phyloP scores from a whole-genome alignment of 1,284 basidiomycete genomes.

The Cryptococcus wingfieldii region DNA sequence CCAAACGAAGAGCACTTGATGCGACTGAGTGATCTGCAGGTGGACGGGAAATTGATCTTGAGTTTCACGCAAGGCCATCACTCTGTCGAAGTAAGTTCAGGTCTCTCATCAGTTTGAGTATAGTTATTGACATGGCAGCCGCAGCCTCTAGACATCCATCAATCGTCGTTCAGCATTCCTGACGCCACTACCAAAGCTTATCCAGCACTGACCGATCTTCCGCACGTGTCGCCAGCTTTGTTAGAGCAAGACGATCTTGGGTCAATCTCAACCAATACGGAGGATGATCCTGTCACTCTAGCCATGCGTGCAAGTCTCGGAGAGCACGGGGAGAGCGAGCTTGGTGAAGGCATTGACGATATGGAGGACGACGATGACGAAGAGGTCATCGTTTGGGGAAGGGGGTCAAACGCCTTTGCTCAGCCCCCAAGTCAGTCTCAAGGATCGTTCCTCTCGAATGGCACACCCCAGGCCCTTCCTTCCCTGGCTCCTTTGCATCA shows the following conservation, averaged over 20 bases:
- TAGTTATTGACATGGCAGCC: no score
- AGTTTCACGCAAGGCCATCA: constrained; percentile 21
- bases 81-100: no score
- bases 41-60: constrained; percentile 59
- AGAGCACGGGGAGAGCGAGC: constrained; percentile 44
- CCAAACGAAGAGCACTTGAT: constrained; percentile 94
- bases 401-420: neutral
- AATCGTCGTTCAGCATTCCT: neutral
- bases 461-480: no score
- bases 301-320: constrained; percentile 65
- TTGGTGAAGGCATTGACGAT: constrained; percentile 45
- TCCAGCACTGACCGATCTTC: neutral
- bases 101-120: no score
- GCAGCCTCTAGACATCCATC: no score
- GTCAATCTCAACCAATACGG: constrained; percentile 65
- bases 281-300: constrained; percentile 73
- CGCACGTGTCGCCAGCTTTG: neutral
- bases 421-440: neutral
- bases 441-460: neutral
- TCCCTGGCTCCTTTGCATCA: neutral
- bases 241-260: constrained; percentile 55
- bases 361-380: constrained; percentile 29
- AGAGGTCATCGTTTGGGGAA: constrained; percentile 26
- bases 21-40: constrained; percentile 80
- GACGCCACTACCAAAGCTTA: neutral